Evolutionary conservation across 78 protist species (phyloP).

Genomic region (Bodo saltans): DNA sequence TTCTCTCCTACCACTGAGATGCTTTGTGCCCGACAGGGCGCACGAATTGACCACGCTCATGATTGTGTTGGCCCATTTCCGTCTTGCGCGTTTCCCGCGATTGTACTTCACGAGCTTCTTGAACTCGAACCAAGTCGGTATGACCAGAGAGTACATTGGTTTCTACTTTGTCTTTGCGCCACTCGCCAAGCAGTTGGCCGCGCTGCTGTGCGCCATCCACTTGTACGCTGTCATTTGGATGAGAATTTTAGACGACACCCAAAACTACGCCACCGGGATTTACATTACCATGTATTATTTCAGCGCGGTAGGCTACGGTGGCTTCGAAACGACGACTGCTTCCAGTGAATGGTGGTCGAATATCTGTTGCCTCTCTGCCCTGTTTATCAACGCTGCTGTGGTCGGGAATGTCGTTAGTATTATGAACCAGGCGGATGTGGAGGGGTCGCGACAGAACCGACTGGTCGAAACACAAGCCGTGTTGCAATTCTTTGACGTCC

Average conservation of each 20-base stretch:
- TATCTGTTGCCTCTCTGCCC: too few relatives aligned
- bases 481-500: constrained; percentile 1
- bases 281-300: not conserved
- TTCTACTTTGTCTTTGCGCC: not conserved
- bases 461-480: constrained; percentile 25
- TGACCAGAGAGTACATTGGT: not conserved
- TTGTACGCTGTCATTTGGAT: not conserved
- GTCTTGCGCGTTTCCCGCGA: not conserved
- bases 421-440: not conserved
- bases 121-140: not conserved
- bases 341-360: not conserved
- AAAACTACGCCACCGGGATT: not conserved
- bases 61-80: not conserved
- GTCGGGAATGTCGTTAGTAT: not conserved
- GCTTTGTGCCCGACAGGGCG: not conserved
- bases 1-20: not conserved
- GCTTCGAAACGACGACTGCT: not conserved
- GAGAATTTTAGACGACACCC: not conserved
- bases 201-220: not conserved
- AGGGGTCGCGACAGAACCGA: not conserved
- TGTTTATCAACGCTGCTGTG: not conserved
- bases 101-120: not conserved
- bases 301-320: not conserved
- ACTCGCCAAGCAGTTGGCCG: not conserved
- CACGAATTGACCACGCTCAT: too few relatives aligned